Evolutionary conservation across 352 stramenopile genomes (phyloP).

Genomic region (Phytophthora pluvialis): DNA sequence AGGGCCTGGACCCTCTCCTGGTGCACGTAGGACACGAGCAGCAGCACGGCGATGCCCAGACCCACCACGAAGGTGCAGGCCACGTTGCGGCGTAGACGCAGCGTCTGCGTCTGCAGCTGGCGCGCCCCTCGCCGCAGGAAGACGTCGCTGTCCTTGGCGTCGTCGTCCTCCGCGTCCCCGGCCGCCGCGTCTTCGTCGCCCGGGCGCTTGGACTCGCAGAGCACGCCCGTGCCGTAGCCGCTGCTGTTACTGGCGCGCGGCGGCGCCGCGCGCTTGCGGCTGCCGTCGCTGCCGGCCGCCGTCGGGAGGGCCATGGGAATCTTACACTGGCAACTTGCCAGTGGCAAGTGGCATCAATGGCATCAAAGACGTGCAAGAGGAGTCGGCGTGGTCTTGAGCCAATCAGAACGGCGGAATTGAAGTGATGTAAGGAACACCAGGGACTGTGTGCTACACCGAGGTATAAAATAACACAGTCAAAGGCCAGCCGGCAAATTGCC

Average conservation of each 20-base stretch:
- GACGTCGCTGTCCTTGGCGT: constrained; percentile 33
- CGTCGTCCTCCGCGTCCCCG: constrained; percentile 16
- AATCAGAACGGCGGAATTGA: not conserved
- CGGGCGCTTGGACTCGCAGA: constrained; percentile 31
- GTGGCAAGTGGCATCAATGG: not conserved
- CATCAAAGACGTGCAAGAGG: constrained; percentile 12
- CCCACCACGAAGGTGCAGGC: constrained; percentile 22
- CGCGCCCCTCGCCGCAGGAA: constrained; percentile 29
- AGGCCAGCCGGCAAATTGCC: too few relatives aligned
- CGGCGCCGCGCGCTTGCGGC: constrained; percentile 24
- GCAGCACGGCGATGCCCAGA: constrained; percentile 23
- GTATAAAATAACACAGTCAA: too few relatives aligned
- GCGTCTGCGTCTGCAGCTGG: constrained; percentile 24
- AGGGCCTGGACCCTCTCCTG: constrained; percentile 15
- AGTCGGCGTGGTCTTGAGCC: not conserved
- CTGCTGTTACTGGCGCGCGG: constrained; percentile 9
- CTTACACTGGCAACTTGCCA: not conserved
- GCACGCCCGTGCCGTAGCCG: constrained; percentile 31
- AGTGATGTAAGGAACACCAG: not conserved
- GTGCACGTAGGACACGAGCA: constrained; percentile 29
- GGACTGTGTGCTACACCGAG: too few relatives aligned
- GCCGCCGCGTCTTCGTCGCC: constrained; percentile 8
- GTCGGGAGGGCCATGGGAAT: constrained; percentile 25
- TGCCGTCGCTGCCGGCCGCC: constrained; percentile 12
- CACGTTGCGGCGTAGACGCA: constrained; percentile 23